phyloP scores from a whole-genome alignment of 83 land plant species.

The Isoetes engelmannii region DNA sequence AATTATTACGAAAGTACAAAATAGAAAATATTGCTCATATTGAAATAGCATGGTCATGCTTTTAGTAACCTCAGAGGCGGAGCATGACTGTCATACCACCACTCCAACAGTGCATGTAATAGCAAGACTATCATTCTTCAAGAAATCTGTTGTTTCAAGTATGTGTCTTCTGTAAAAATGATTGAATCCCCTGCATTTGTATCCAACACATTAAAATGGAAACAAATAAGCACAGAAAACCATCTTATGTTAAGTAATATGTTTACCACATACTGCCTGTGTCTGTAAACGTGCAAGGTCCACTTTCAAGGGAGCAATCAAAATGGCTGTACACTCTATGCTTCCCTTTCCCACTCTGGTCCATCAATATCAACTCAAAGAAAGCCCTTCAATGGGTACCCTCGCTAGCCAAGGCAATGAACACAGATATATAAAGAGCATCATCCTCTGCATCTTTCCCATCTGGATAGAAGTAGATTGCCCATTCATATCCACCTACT shows the following conservation, averaged over 20 bases:
- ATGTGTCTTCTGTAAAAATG: slow-evolving; percentile 60
- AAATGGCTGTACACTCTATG: slow-evolving; percentile 40
- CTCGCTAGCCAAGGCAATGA: slow-evolving; percentile 36
- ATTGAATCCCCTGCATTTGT: slow-evolving; percentile 82
- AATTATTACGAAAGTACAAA: too few relatives aligned
- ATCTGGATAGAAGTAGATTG: slow-evolving; percentile 38
- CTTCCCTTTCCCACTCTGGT: slow-evolving; percentile 36
- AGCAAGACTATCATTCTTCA: slow-evolving; percentile 72
- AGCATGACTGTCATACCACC: too few relatives aligned
- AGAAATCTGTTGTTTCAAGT: slow-evolving; percentile 62
- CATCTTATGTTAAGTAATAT: not conserved
- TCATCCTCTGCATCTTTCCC: slow-evolving; percentile 36
- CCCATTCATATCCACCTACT: slow-evolving; percentile 37
- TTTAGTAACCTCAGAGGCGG: too few relatives aligned
- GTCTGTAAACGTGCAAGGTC: slow-evolving; percentile 37
- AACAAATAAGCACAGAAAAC: too few relatives aligned
- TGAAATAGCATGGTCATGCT: too few relatives aligned
- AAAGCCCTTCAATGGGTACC: slow-evolving; percentile 38
- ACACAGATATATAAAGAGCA: slow-evolving; percentile 35
- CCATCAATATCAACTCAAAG: slow-evolving; percentile 33
- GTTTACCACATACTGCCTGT: slow-evolving; percentile 36
- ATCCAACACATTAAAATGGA: too few relatives aligned
- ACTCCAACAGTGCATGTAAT: slow-evolving; percentile 77
- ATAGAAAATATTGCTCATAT: too few relatives aligned
- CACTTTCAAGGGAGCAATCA: slow-evolving; percentile 37